Evolutionary conservation across 768 basidiomycete genomes (phyloP).

Genomic region (Rhizopogon vinicolor): DNA sequence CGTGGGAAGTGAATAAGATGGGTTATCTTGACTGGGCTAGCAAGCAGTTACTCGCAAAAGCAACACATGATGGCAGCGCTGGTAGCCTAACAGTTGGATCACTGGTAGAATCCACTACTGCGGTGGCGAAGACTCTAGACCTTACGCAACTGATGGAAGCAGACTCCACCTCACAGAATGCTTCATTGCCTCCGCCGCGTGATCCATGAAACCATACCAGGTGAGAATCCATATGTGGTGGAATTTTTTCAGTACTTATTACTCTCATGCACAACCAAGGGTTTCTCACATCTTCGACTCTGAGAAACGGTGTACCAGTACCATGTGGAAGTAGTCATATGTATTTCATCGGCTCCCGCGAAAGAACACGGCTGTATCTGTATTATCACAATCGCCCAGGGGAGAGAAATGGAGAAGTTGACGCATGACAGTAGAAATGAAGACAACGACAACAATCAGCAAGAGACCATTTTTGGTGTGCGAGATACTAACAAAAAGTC

Average conservation of each 20-base stretch:
- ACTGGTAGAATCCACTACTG: constrained; percentile 12
- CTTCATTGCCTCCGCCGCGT: too few relatives aligned
- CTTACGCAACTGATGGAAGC: constrained; percentile 14
- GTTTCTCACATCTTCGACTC: too few relatives aligned
- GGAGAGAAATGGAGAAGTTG: too few relatives aligned
- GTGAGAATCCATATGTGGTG: background rate
- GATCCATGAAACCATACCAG: background rate
- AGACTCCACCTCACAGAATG: background rate
- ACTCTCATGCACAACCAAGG: background rate
- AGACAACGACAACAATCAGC: too few relatives aligned
- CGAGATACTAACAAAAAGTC: too few relatives aligned
- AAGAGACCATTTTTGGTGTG: too few relatives aligned
- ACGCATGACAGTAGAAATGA: too few relatives aligned
- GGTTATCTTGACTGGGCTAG: constrained; percentile 82
- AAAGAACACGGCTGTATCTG: too few relatives aligned
- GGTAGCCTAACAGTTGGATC: constrained; percentile 18
- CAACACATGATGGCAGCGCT: constrained; percentile 13
- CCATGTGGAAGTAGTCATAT: too few relatives aligned
- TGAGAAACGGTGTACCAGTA: too few relatives aligned
- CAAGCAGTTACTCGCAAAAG: constrained; percentile 41
- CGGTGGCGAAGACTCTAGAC: constrained; percentile 14
- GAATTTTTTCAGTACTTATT: background rate
- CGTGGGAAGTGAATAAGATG: constrained; percentile 71
- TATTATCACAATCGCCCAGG: too few relatives aligned
- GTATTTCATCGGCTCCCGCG: too few relatives aligned